Percentiles rank a stretch among this genome's conserved stretches.
phyloP scores from a whole-genome alignment of 495 filamentous ascomycete genomes.

The Talaromyces adpressus region DNA sequence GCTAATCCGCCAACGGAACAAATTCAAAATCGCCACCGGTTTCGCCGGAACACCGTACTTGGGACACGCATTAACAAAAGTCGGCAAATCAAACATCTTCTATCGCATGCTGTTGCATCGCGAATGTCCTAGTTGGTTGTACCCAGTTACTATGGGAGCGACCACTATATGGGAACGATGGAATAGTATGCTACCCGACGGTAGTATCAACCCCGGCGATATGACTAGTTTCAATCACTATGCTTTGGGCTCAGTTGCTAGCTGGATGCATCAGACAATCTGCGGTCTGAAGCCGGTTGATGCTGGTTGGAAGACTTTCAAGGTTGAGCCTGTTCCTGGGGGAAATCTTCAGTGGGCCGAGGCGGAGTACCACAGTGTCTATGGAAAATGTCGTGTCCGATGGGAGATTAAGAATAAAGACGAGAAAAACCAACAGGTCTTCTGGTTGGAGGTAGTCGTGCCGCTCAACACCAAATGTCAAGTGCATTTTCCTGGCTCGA shows the following conservation, averaged over 20 bases:
- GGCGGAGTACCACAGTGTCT: constrained; percentile 18
- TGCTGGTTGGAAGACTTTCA: constrained; percentile 22
- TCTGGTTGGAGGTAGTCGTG: constrained; percentile 17
- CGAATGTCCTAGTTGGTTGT: constrained; percentile 42
- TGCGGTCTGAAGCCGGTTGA: constrained; percentile 18
- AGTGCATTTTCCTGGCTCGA: constrained; percentile 15
- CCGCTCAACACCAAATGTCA: constrained; percentile 20
- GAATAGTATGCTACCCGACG: constrained; percentile 47
- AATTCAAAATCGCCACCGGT: constrained; percentile 43
- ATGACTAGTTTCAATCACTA: constrained; percentile 56
- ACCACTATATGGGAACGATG: constrained; percentile 54
- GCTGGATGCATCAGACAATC: constrained; percentile 24
- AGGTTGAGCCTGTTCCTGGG: constrained; percentile 19
- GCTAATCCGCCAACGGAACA: constrained; percentile 11
- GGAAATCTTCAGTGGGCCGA: constrained; percentile 18
- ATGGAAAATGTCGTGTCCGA: constrained; percentile 18
- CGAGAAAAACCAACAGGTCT: constrained; percentile 4
- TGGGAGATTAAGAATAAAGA: constrained; percentile 14
- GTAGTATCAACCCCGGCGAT: constrained; percentile 42
- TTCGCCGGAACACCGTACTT: constrained; percentile 49
- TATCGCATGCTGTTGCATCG: constrained; percentile 37
- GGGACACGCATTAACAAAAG: constrained; percentile 30
- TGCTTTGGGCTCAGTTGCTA: constrained; percentile 34
- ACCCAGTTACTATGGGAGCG: constrained; percentile 44
- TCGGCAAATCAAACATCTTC: background rate